phyloP scores from a whole-genome alignment of 2,329 filamentous ascomycete species.

The Ceratocystis albifundus region DNA sequence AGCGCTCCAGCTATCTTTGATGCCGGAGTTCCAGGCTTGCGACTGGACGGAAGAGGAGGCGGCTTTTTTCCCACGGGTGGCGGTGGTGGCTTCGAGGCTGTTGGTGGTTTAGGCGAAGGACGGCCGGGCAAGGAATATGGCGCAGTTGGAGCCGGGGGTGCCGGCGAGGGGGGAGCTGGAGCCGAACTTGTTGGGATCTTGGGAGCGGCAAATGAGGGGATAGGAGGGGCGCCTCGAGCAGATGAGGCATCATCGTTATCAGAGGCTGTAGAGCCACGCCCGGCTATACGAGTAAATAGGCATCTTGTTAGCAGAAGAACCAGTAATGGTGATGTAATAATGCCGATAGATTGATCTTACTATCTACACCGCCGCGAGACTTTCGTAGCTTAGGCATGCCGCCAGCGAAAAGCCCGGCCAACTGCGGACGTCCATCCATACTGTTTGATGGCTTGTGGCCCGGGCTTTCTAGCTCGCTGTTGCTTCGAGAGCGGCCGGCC shows the following conservation, averaged over 20 bases:
- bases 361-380: conserved; percentile 66
- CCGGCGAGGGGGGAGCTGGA: conserved; percentile 33
- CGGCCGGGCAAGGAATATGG: conserved; percentile 42
- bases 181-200: conserved; percentile 47
- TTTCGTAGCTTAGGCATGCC: conserved; percentile 95
- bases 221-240: conserved; percentile 34
- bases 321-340: neutral
- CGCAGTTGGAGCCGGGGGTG: conserved; percentile 52
- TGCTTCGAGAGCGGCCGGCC: conserved; percentile 60
- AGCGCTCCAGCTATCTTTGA: conserved; percentile 31
- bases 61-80: conserved; percentile 69
- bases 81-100: conserved; percentile 57
- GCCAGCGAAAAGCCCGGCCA: conserved; percentile 79
- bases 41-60: conserved; percentile 42
- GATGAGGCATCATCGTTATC: conserved; percentile 12
- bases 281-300: conserved; percentile 11
- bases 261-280: conserved; percentile 14
- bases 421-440: conserved; percentile 58
- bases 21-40: conserved; percentile 42
- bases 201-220: conserved; percentile 44
- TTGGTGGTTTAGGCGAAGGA: conserved; percentile 37
- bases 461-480: conserved; percentile 58
- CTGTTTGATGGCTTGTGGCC: conserved; percentile 26
- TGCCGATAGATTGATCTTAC: conserved; percentile 19
- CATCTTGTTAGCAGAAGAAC: neutral